Evolutionary conservation across 495 filamentous ascomycete species (phyloP), one percentile per base, ranked within the genome.

Genomic region (Tuber indicum): DNA sequence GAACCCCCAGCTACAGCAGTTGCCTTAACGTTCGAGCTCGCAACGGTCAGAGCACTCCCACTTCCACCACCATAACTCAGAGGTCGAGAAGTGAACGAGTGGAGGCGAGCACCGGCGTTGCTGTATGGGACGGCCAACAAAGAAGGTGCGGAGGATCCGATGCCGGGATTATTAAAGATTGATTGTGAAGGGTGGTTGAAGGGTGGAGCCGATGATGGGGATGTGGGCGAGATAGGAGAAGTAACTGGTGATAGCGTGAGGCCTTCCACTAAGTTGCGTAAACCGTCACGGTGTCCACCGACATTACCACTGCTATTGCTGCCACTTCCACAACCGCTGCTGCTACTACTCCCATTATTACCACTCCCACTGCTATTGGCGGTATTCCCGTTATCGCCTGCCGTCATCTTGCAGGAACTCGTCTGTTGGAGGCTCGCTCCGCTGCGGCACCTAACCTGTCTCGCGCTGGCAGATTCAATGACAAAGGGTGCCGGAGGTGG

Each of bases 111-210:
- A 45, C 69, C 70, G 58, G 75, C 71, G 32, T 69, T 73, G 45
- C 49, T 70, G 41, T 77, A 74, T 16, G 75, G n/a, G 23, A 71
- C n/a, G 9, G 44, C 19, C 26, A 62, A 16, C 17, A 47, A 9
- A 21, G 77, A 74, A n/a, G 73, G 71, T 16, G 71, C 45, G 17
- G 46, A 52, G 32, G 42, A 44, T 66, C 52, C 52, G 14, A 72
- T 73, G 10, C 70, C 49, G 36, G 81, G 80, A 73, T 82, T 82
- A 39, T 82, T 82, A 70, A 82, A 82, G 66, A 82, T 82, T 6
- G 79, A 82, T 12, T 52, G 21, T 4, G 78, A 44, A 5, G 75
- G 70, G 58, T 36, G 58, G 75, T 62, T 75, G 42, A 81, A 81
- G 21, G 78, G 69, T 26, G 62, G 70, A 43, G 76, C 42, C 7